These are phyloP conservation scores for Xylaria bambusicola DNA, from an alignment of 495 filamentous ascomycete genomes.

Conservation along the genomic window DNA sequence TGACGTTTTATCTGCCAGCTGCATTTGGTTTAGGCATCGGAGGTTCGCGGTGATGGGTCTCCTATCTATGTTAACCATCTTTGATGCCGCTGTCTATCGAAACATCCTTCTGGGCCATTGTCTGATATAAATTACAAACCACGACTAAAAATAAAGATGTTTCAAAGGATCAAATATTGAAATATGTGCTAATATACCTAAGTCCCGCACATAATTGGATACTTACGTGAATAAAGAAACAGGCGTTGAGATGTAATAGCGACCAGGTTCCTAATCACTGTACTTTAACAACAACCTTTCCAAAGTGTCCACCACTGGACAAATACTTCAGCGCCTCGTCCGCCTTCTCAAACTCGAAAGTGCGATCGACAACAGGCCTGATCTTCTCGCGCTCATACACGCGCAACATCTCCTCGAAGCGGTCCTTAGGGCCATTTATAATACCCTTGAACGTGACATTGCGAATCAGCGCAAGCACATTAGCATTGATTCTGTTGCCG, in stretches of 20 bases:
- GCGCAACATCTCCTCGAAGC: constrained; percentile 38
- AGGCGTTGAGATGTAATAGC: background rate
- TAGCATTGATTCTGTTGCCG: constrained; percentile 22
- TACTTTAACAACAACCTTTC: constrained; percentile 49
- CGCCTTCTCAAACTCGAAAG: constrained; percentile 41
- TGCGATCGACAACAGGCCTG: constrained; percentile 37
- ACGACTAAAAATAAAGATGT: too few species aligned
- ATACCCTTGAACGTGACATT: constrained; percentile 43
- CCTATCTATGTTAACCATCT: too few species aligned
- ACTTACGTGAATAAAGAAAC: too few species aligned
- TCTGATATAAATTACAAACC: too few species aligned
- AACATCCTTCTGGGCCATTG: too few species aligned
- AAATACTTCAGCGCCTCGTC: constrained; percentile 50
- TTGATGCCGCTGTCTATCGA: too few species aligned
- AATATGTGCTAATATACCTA: too few species aligned
- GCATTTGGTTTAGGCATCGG: background rate
- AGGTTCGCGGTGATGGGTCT: background rate
- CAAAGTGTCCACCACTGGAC: constrained; percentile 44
- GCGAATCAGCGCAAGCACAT: constrained; percentile 39
- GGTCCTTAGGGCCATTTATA: constrained; percentile 36
- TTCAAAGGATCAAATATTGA: too few species aligned
- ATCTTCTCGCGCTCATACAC: constrained; percentile 39
- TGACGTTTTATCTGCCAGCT: background rate
- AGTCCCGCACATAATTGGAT: too few species aligned
- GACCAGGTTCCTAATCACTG: background rate